Evolutionary conservation across 2,329 filamentous ascomycete species (phyloP).

Genomic region (Verticillium nubilum): DNA sequence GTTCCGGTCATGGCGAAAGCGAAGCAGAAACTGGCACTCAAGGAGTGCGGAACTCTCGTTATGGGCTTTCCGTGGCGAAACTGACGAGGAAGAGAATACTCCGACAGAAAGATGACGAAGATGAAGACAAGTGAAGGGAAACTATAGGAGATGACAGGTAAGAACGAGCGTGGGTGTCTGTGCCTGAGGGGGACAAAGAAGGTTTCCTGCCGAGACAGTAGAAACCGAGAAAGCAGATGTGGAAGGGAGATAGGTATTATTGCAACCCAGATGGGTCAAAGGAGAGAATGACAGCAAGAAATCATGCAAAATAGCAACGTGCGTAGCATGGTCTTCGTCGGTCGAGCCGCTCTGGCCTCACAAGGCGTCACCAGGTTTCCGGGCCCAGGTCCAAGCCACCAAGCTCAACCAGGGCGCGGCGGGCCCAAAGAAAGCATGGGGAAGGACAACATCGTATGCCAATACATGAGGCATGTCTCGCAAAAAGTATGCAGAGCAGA

Average conservation of each 20-base stretch:
- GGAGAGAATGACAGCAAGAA: neutral
- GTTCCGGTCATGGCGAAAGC: neutral
- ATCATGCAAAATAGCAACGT: neutral
- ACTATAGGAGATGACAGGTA: constrained; percentile 1
- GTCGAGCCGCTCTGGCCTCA: neutral
- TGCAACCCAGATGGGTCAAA: neutral
- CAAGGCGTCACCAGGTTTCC: neutral
- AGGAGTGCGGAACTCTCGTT: neutral
- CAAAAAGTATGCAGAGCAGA: neutral
- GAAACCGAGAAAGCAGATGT: neutral
- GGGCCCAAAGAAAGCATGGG: neutral
- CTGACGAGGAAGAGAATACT: neutral
- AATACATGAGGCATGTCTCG: neutral
- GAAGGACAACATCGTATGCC: neutral
- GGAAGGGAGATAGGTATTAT: neutral
- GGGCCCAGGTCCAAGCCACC: neutral
- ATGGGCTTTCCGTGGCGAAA: neutral
- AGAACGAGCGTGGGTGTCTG: constrained; percentile 11
- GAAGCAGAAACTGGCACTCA: neutral
- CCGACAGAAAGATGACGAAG: neutral
- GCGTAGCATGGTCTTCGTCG: too few species aligned
- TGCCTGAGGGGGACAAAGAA: constrained; percentile 7
- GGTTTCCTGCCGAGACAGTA: constrained; percentile 6
- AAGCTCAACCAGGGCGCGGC: neutral
- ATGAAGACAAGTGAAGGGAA: constrained; percentile 1